Conservation (phyloP, 2,329 filamentous ascomycete species). For the Diaporthe batatas region DNA sequence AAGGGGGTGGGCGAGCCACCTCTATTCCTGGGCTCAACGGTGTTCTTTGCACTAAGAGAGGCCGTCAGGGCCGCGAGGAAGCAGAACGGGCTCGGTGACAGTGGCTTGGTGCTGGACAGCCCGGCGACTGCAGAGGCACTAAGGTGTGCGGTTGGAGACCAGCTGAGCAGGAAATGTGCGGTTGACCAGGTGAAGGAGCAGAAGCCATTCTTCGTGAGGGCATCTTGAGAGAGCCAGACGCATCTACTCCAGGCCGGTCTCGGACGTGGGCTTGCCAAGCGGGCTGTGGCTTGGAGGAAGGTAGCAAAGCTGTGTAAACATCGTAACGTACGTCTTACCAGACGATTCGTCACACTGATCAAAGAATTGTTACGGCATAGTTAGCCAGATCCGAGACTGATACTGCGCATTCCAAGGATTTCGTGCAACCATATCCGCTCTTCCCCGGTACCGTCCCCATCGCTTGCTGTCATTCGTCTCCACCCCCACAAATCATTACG, state of each 20-base stretch:
- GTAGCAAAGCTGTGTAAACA: not conserved
- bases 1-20: conserved; percentile 73
- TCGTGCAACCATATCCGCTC: not conserved
- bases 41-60: conserved; percentile 67
- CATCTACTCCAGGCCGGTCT: not conserved
- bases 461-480: not conserved
- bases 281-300: too few relatives aligned
- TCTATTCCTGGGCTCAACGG: conserved; percentile 66
- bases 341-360: not conserved
- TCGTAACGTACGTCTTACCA: not conserved
- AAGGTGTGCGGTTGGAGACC: conserved; percentile 54
- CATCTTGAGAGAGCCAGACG: not conserved
- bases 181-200: conserved; percentile 49
- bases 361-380: not conserved
- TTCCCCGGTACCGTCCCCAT: not conserved
- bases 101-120: conserved; percentile 59
- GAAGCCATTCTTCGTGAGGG: conserved; percentile 48
- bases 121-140: conserved; percentile 65
- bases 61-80: conserved; percentile 64
- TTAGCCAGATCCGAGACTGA: not conserved
- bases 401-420: not conserved
- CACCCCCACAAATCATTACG: conserved; percentile 22
- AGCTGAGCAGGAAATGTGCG: conserved; percentile 48
- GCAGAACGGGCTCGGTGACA: conserved; percentile 57
- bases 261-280: not conserved